A percentile compares a stretch with the other conserved stretches of the same genome.
These are phyloP conservation scores for Aplosporella prunicola DNA, from an alignment of 2,329 filamentous ascomycete genomes.

Conservation along the genomic window DNA sequence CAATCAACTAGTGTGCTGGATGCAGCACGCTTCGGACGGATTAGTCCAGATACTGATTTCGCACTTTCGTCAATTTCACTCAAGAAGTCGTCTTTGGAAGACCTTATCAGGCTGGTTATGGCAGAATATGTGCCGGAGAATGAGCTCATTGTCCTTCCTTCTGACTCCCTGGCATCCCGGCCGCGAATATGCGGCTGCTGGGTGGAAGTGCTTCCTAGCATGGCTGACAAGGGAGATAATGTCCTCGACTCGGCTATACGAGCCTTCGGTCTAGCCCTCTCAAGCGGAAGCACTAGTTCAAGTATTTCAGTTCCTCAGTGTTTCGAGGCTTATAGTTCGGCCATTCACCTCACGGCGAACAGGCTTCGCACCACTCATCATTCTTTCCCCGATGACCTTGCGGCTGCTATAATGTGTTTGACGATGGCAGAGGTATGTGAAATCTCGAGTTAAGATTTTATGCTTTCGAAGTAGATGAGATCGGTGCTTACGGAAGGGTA, in stretches of 20 bases:
- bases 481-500: no score
- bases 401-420: conserved; percentile 30
- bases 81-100: not conserved
- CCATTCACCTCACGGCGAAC: conserved; percentile 21
- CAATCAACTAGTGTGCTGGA: not conserved
- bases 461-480: no score
- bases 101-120: conserved; percentile 9
- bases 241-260: conserved; percentile 24
- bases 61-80: no score
- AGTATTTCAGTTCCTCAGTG: conserved; percentile 18
- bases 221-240: conserved; percentile 17
- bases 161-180: conserved; percentile 14
- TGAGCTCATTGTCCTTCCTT: conserved; percentile 11
- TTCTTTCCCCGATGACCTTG: conserved; percentile 17
- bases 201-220: conserved; percentile 30
- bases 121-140: conserved; percentile 11
- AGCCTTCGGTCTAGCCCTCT: conserved; percentile 25
- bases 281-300: conserved; percentile 15
- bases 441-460: not conserved
- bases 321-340: conserved; percentile 21
- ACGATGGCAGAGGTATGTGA: conserved; percentile 19
- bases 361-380: conserved; percentile 12
- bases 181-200: conserved; percentile 34
- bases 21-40: not conserved
- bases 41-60: no score